Evolutionary conservation across 31 red algal genomes (phyloP).

Genomic region (Porphyra umbilicalis): DNA sequence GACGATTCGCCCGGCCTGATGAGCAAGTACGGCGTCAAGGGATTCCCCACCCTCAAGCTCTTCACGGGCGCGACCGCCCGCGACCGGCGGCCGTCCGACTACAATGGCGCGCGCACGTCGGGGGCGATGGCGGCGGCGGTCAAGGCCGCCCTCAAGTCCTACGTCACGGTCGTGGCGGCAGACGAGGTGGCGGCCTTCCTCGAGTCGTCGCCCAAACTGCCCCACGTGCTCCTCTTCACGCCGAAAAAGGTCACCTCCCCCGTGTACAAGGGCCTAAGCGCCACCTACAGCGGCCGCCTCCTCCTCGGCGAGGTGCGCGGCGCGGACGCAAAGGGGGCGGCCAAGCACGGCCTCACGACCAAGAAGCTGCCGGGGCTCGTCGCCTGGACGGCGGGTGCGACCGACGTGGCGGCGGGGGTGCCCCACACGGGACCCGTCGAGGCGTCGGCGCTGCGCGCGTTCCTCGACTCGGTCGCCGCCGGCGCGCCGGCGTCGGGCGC

Average conservation of each 20-base stretch:
- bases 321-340: conserved; percentile 26
- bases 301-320: conserved; percentile 75
- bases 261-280: conserved; percentile 66
- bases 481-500: conserved; percentile 1
- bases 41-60: conserved; percentile 93
- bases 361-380: conserved; percentile 41
- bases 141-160: conserved; percentile 52
- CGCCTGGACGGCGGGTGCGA: conserved; percentile 34
- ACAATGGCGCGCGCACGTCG: conserved; percentile 53
- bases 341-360: conserved; percentile 15
- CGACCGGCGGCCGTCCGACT: conserved; percentile 57
- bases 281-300: conserved; percentile 33
- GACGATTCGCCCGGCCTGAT: conserved; percentile 55
- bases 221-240: conserved; percentile 88
- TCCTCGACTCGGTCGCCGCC: conserved; percentile 27
- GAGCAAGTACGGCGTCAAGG: conserved; percentile 68
- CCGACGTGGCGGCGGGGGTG: conserved; percentile 15
- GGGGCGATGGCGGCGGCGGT: conserved; percentile 58
- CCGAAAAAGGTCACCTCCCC: conserved; percentile 43
- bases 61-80: conserved; percentile 56
- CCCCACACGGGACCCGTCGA: conserved; percentile 38
- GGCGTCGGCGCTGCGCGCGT: conserved; percentile 23
- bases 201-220: conserved; percentile 46
- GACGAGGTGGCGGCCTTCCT: conserved; percentile 61
- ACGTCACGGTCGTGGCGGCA: conserved; percentile 55